Conservation (phyloP, 2,329 filamentous ascomycete genomes). For the Microdochium trichocladiopsis region DNA sequence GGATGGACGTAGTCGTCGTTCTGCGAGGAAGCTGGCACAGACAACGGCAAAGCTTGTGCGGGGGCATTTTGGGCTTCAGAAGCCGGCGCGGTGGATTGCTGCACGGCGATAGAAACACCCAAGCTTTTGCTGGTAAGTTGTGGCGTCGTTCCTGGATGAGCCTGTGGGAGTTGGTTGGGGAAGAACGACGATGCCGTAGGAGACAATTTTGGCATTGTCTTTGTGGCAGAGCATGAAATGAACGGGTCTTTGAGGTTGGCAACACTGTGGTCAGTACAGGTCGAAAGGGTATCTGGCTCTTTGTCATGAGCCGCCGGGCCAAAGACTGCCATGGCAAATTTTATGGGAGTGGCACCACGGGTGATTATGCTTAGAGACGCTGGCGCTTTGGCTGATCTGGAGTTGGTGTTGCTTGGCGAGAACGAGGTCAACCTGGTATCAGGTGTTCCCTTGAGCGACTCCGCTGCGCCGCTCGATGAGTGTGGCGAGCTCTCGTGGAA, state of each 20-base stretch:
- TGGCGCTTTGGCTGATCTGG: slow-evolving; percentile 31
- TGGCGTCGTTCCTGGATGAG: slow-evolving; percentile 3
- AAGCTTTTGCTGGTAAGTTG: background rate
- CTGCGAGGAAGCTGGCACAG: background rate
- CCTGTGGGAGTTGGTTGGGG: slow-evolving; percentile 31
- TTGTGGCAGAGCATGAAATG: slow-evolving; percentile 27
- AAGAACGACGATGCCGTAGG: slow-evolving; percentile 57
- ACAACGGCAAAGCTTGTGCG: background rate
- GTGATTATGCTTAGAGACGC: slow-evolving; percentile 21
- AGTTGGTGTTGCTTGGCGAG: slow-evolving; percentile 50
- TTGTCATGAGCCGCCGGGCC: background rate
- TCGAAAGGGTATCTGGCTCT: slow-evolving; percentile 6
- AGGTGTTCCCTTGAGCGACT: slow-evolving; percentile 56
- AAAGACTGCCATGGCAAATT: slow-evolving; percentile 9
- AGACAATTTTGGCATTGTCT: slow-evolving; percentile 44
- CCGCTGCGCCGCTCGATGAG: slow-evolving; percentile 42
- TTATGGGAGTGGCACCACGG: slow-evolving; percentile 17
- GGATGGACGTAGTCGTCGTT: slow-evolving; percentile 20
- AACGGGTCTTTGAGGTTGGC: slow-evolving; percentile 44
- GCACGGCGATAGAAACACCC: background rate
- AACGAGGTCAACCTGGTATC: slow-evolving; percentile 58
- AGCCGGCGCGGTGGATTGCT: background rate
- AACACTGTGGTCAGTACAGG: slow-evolving; percentile 7
- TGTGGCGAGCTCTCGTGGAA: slow-evolving; percentile 41
- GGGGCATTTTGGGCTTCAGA: background rate